Percentiles rank a stretch among this genome's conserved stretches.
These are phyloP conservation scores for Aspergillus hancockii DNA, from an alignment of 495 filamentous ascomycete species.

Conservation along the genomic window DNA sequence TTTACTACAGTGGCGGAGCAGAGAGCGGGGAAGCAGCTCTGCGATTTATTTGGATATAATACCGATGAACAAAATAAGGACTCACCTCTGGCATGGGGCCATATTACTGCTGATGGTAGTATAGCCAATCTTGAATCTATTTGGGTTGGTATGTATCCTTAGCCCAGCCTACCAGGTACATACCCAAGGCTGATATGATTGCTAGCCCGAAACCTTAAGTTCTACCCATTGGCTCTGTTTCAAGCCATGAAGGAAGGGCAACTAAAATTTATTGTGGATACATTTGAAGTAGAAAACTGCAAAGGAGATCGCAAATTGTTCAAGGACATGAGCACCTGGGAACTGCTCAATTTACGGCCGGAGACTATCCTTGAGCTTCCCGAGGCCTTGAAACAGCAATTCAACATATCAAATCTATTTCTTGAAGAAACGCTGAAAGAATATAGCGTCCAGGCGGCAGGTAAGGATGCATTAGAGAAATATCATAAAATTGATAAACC, in stretches of 20 bases:
- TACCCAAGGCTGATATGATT: neutral
- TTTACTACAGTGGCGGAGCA: conserved; percentile 43
- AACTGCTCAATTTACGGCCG: conserved; percentile 27
- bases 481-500: conserved; percentile 32
- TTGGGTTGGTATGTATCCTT: conserved; percentile 30
- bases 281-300: conserved; percentile 38
- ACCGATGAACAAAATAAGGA: conserved; percentile 20
- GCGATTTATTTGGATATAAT: conserved; percentile 46
- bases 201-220: conserved; percentile 48
- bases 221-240: conserved; percentile 46
- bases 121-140: conserved; percentile 51
- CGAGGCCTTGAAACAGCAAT: conserved; percentile 36
- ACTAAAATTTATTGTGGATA: conserved; percentile 30
- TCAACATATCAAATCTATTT: conserved; percentile 32
- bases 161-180: neutral
- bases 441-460: conserved; percentile 45
- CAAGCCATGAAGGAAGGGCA: conserved; percentile 35
- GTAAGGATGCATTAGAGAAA: conserved; percentile 27
- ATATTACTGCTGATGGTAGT: conserved; percentile 46
- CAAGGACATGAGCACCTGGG: conserved; percentile 39
- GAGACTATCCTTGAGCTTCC: conserved; percentile 39
- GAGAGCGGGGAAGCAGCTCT: conserved; percentile 48
- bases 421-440: conserved; percentile 30
- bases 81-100: conserved; percentile 38
- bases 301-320: conserved; percentile 34